Conservation (phyloP, 768 basidiomycete genomes). For the Chalciporus chontae region DNA sequence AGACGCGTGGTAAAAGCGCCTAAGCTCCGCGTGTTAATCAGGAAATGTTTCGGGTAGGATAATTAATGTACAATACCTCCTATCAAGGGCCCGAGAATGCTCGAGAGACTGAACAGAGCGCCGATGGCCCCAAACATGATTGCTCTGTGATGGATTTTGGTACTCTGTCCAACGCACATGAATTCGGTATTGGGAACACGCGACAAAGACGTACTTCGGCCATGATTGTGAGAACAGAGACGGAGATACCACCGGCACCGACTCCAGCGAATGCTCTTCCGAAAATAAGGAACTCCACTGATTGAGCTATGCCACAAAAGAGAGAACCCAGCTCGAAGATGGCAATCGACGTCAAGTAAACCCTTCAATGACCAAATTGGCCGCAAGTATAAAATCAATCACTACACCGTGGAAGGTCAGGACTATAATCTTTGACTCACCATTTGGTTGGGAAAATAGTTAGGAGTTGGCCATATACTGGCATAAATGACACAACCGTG, state of each 20-base stretch:
- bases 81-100: conserved; percentile 10
- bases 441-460: conserved; percentile 10
- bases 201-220: conserved; percentile 6
- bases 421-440: conserved; percentile 42
- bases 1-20: conserved; percentile 10
- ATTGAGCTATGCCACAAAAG: conserved; percentile 56
- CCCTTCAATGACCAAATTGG: conserved; percentile 44
- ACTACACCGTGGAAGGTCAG: conserved; percentile 36
- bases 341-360: conserved; percentile 6
- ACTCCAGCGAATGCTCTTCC: conserved; percentile 64
- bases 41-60: background rate
- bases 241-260: conserved; percentile 60
- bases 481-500: conserved; percentile 35
- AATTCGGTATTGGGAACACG: background rate
- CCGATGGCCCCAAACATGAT: conserved; percentile 13
- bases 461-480: conserved; percentile 8
- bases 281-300: conserved; percentile 59
- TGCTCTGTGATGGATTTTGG: conserved; percentile 7
- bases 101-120: conserved; percentile 6
- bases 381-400: conserved; percentile 34
- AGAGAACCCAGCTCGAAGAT: conserved; percentile 46
- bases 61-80: conserved; percentile 2
- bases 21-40: conserved; percentile 7
- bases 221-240: conserved; percentile 13
- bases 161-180: background rate